Evolutionary conservation across 441 rosid genomes (phyloP), one percentile per base, ranked within the genome.

Genomic region (Populus hybrid): DNA sequence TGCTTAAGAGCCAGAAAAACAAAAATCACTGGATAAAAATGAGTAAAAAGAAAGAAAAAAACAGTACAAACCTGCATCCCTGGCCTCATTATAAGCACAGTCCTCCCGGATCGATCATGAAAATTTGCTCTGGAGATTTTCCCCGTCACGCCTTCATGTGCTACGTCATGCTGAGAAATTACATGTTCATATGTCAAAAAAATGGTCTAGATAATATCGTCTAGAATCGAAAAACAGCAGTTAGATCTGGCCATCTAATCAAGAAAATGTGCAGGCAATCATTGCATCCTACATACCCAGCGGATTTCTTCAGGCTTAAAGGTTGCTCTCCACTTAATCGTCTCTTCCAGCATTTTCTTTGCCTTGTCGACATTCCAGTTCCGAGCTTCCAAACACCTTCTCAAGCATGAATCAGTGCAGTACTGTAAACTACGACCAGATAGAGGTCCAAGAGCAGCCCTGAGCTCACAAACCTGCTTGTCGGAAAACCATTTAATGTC

Each of bases 141-240:
- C 26, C 99, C 98, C 16, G 99, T 94, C 82, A 87, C 97, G 42
- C 99, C 95, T 90, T 95, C 98, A 64, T 73, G 80, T 67, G 97
- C 89, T 83, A 95, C 89, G 80, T 95, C 90, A 74, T 76, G 77
- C 99, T 95, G 85, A 68, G 20, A 81, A 36, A 46, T 46, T 46
- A 14, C 57, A 12, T 1, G 57, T 14, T 18, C 18, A 4, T 46
- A 46, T 14, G 57, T 46, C 57, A 46, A 70, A 77, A 74, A 2
- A 72, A 23, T 34, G 69, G 34, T 59, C 83, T 74, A 11, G 32
- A 46, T 36, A 84, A 21, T 18, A 46, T 46, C 2, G 20, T 46
- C 57, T 14, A 46, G 16, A 14, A 46, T 46, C 18, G 57, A 46
- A 46, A 1, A 46, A 46, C 6, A 46, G 18, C 16, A 0, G 16